Evolutionary conservation across 164 flowering plant species (phyloP), one percentile per base, ranked within the genome.

Genomic region (Amborella trichopoda): DNA sequence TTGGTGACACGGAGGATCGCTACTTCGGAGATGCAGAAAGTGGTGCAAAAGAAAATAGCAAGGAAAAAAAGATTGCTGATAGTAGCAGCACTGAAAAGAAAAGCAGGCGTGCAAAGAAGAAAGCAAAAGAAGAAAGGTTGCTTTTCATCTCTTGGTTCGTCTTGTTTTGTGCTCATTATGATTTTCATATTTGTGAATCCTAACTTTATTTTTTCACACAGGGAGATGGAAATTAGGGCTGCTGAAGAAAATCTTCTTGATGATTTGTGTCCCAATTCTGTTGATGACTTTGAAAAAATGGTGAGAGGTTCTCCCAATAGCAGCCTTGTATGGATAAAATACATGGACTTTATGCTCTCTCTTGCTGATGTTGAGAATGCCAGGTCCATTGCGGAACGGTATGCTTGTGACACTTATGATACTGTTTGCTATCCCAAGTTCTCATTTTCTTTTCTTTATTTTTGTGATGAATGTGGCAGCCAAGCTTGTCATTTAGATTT

Each of bases 341-440:
- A 93, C 62, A 93, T 88, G 84, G 82, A 65, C 8, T 81, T 71
- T 69, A 54, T 70, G 74, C 72, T 82, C 17, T 62, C 74, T 33
- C 47, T 74, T 67, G 81, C 83, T 46, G 86, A 88, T 51, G 55
- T 82, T 14, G 91, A 77, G 61, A 79, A 79, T 58, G 99, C 96
- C 19, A 88, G 96, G 6, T 68, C 86, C 6, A 70, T 93, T 62
- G 95, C 95, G 55, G 96, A 93, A 67, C 78, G 98, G 98, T 90
- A 68, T 26, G 30, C n/a, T 46, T 21, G 20, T 55, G n/a, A n/a
- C n/a, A n/a, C n/a, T n/a, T n/a, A n/a, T n/a, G n/a, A n/a, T n/a
- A n/a, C n/a, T n/a, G n/a, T n/a, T n/a, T n/a, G n/a, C n/a, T n/a
- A n/a, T n/a, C n/a, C n/a, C n/a, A n/a, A n/a, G n/a, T n/a, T n/a